Conservation (phyloP, 192 early-diverging fungal species). For the Coemansia sp. region DNA sequence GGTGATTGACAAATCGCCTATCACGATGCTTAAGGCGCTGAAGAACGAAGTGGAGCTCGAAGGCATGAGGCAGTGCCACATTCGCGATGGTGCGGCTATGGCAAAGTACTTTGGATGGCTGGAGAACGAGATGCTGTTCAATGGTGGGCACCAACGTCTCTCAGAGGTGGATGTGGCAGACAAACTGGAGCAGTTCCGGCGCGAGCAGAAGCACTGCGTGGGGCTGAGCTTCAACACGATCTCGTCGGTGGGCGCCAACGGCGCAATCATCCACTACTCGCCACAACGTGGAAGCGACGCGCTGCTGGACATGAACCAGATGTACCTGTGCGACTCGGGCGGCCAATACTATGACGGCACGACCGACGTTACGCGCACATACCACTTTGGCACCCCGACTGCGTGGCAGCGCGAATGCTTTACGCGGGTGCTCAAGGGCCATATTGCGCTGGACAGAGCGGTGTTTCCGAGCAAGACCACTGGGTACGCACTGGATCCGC, state of each 20-base stretch:
- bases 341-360: conserved; percentile 97
- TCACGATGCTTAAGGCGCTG: conserved; percentile 83
- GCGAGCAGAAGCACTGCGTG: conserved; percentile 76
- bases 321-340: conserved; percentile 96
- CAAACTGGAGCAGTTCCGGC: conserved; percentile 76
- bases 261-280: conserved; percentile 97
- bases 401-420: conserved; percentile 87
- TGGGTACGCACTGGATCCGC: conserved; percentile 87
- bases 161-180: conserved; percentile 86
- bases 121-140: conserved; percentile 79
- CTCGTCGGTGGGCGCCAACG: conserved; percentile 93
- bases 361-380: conserved; percentile 95
- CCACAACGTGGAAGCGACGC: conserved; percentile 80
- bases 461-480: conserved; percentile 87
- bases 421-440: conserved; percentile 98
- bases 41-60: conserved; percentile 90
- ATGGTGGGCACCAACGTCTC: conserved; percentile 59
- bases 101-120: conserved; percentile 91
- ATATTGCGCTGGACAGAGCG: conserved; percentile 86
- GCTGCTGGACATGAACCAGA: conserved; percentile 66
- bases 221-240: conserved; percentile 97
- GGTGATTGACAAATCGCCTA: conserved; percentile 63
- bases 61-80: conserved; percentile 90
- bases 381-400: conserved; percentile 84
- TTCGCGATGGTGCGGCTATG: conserved; percentile 87